Evolutionary conservation across 768 basidiomycete species (phyloP), one percentile per base, ranked within the genome.

Genomic region (Collybia sp.): DNA sequence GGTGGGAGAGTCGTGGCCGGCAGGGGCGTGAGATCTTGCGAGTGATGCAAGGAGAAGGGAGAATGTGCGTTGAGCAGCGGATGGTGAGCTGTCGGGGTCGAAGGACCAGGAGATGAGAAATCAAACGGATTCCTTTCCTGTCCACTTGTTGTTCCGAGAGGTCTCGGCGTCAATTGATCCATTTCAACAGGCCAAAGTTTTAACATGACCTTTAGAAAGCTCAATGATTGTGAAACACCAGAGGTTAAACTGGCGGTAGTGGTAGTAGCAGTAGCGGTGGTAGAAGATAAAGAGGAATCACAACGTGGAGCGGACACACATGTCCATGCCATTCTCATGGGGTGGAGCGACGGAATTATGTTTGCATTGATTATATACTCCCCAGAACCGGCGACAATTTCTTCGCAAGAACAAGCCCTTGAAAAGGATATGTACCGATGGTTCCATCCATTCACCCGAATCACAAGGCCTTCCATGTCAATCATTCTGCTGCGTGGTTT

Each of bases 51-150:
- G 47, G 58, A 46, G 45, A 58, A 50, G 45, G 59, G 52, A 47
- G 48, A 53, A 17, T 51, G 60, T 47, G 52, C 53, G 12, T 53
- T 52, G 40, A 74, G 65, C 12, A 73, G 62, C 12, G 70, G 73
- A 48, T 72, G 74, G 46, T 54, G 17, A 18, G n/a, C 17, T 46
- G 66, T 65, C 36, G 67, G 62, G 12, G 66, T 68, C 19, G 51
- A 51, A 6, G 62, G 58, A 39, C 56, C 30, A 25, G 25, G 25
- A 46, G 52, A n/a, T 42, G 53, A 40, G 50, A 62, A 36, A 60
- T 88, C 84, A 58, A 88, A 88, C 3, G 85, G 86, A 58, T 88
- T 84, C 49, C 57, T 61, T 44, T 70, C 67, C 31, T 59, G 58
- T 19, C 53, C 58, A 49, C 70, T 65, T 53, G 69, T 65, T 45